Evolutionary conservation across 176 grass and related monocot species (phyloP), one percentile per base, ranked within the genome.

Genomic region (Poa pratensis): DNA sequence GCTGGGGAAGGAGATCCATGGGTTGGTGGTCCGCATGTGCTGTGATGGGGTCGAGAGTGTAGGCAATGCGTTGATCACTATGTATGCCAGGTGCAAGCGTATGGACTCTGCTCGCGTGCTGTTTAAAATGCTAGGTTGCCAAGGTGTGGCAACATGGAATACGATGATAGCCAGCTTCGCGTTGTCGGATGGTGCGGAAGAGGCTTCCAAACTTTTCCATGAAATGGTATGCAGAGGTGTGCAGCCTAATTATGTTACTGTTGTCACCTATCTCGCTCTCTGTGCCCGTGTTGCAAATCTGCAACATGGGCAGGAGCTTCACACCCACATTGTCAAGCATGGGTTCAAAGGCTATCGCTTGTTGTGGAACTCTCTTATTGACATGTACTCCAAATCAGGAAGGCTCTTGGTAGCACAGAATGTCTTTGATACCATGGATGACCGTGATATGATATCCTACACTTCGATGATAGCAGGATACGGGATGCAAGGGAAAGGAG

Each of bases 311-410:
- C 73, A n/a, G 34, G 93, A 95, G 75, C 83, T 92, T 68, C 93
- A 95, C 58, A 68, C 85, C 13, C 89, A 88, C 78, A 92, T 88
- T 73, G 71, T 89, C 61, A 95, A 92, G 79, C 75, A 90, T 14
- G 87, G 85, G 14, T 90, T 90, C 57, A 83, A 86, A 73, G 87
- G 83, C 1, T 90, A 88, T 28, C 54, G 45, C 4, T 90, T 90
- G 50, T 52, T 95, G 30, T 95, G 93, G 93, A 95, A 95, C 79
- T 90, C 87, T 35, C 87, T 89, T 48, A 80, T 89, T 75, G 92
- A 94, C 77, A 91, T 94, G 92, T 94, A 94, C 22, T 90, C 83
- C 13, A 94, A 94, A 12, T 91, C 89, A 11, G 92, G 83, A 65
- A 89, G 76, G 62, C 60, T 91, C n/a, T 84, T 20, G 0, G 65